Base-by-base conservation (phyloP, 768 basidiomycete genomes). In the Phylloporus arenicola region DNA sequence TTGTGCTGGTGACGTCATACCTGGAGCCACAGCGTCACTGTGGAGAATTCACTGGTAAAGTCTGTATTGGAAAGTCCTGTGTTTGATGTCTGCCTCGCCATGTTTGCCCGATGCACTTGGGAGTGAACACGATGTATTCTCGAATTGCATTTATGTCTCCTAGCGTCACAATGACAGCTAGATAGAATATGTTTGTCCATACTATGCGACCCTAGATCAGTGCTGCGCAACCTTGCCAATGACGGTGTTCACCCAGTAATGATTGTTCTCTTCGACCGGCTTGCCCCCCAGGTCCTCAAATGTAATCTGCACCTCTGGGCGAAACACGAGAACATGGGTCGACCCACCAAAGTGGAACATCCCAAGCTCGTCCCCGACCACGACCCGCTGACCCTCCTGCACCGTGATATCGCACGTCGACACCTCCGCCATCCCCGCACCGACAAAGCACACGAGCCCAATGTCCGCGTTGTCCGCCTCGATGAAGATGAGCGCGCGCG, bases 321-420 rank as follows among this genome's bases (percentile, higher is more conserved):
- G 14, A 13, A 81, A 77, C 27, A 80, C 49, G 43, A 76, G 50
- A 30, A 65, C 66, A 44, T 77, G 70, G 0, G 76, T 71, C 30
- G 78, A 82, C 6, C 81, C 82, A 9, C 80, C 82, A 65, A 80
- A 83, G 60, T 82, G 82, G 75, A 84, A 80, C 73, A 70, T 75
- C 52, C 80, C 83, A 0, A 80, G 53, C 60, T 81, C 58, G 30
- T 80, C 75, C 9, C 83, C 82, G 54, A 73, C 74, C 43, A 58
- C 63, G 11, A 83, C 70, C 19, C 50, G 47, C n/a, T 80, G 57
- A 0, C 76, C 75, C 10, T 57, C 67, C 54, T 70, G 17, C 2
- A 81, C 79, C 1, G 72, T 77, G 22, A 73, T 60, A 46, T 79
- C 71, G 55, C 78, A 79, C 13, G 79, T 81, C 13, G 80, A 83